Evolutionary conservation across 441 rosid species (phyloP).

Genomic region (Manihot esculenta): DNA sequence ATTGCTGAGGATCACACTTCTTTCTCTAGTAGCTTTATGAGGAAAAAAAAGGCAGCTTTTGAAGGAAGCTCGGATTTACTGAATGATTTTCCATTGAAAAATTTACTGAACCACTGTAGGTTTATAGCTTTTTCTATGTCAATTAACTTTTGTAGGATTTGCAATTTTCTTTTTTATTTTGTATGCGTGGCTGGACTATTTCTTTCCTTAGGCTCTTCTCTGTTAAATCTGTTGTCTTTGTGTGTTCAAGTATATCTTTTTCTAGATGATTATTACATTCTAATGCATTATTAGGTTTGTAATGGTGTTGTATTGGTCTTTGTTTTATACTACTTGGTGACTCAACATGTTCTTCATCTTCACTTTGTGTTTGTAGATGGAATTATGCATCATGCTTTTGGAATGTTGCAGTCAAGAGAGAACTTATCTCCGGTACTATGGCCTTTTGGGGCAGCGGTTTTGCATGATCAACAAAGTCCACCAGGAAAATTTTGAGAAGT

Average conservation of each 20-base stretch:
- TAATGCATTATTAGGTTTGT: not conserved
- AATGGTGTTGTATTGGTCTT: not conserved
- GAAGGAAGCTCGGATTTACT: not conserved
- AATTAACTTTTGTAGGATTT: not conserved
- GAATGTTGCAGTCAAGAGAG: conserved; percentile 97
- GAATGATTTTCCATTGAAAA: not conserved
- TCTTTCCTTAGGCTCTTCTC: not conserved
- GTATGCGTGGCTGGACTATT: too few relatives aligned
- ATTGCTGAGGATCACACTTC: not conserved
- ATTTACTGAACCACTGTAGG: not conserved
- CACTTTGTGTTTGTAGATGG: conserved; percentile 60
- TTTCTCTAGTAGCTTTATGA: not conserved
- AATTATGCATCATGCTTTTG: conserved; percentile 81
- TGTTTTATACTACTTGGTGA: not conserved
- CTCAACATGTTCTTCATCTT: conserved; percentile 18
- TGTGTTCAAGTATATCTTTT: not conserved
- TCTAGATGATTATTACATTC: not conserved
- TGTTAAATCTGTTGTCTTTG: not conserved
- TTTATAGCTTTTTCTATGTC: not conserved
- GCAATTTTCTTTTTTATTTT: not conserved
- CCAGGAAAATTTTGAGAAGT: conserved; percentile 83
- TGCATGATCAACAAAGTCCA: conserved; percentile 85
- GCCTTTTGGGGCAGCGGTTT: conserved; percentile 86
- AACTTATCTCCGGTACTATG: conserved; percentile 84
- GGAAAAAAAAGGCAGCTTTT: not conserved